Evolutionary conservation across 768 basidiomycete genomes (phyloP).

Genomic region (Cystofilobasidium ferigula): DNA sequence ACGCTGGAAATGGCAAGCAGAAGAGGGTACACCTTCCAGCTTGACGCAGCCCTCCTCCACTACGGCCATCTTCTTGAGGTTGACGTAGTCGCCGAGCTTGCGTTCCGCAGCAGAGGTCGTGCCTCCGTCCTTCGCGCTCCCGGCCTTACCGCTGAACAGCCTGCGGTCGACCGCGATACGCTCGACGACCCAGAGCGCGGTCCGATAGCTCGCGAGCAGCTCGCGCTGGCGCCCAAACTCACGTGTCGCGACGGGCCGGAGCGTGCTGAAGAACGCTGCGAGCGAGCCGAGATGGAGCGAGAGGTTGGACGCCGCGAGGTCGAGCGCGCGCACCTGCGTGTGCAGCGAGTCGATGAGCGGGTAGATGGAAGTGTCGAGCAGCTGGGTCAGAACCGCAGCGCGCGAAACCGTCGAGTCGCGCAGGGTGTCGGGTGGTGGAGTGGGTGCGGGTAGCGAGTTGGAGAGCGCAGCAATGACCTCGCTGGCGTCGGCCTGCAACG

Average conservation of each 20-base stretch:
- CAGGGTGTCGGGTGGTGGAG: background rate
- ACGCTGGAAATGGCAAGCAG: background rate
- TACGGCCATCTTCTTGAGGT: conserved; percentile 13
- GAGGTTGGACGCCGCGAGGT: conserved; percentile 5
- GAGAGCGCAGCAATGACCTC: background rate
- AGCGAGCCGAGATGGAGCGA: conserved; percentile 10
- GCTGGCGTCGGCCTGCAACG: background rate
- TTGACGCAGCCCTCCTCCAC: conserved; percentile 13
- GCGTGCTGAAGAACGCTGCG: background rate
- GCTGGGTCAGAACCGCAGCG: background rate
- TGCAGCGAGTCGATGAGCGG: background rate
- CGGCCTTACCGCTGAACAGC: background rate
- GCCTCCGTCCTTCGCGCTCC: too few species aligned
- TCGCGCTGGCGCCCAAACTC: background rate
- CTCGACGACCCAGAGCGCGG: conserved; percentile 4
- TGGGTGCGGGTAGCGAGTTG: background rate
- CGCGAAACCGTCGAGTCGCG: background rate
- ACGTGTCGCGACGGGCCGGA: conserved; percentile 2
- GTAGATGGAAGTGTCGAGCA: background rate
- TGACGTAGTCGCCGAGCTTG: conserved; percentile 13
- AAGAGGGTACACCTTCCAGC: background rate
- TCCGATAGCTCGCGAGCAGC: conserved; percentile 8
- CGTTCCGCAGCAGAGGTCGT: too few species aligned
- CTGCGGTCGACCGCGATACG: conserved; percentile 1
- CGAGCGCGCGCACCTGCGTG: background rate